Evolutionary conservation across 1,139 yeast genomes (phyloP).

Genomic region (Taphrina pruni): DNA sequence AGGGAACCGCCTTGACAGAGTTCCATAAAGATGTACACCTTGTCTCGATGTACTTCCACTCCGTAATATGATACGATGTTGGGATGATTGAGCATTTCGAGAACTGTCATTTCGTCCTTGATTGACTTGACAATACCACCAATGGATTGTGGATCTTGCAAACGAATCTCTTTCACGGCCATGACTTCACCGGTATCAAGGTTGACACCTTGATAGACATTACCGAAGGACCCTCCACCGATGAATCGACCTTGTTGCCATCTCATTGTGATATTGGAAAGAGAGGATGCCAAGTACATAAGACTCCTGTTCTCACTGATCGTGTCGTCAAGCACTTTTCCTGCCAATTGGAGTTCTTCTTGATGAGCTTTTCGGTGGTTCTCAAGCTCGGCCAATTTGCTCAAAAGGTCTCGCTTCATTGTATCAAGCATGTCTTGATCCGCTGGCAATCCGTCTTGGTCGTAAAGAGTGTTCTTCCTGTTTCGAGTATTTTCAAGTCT

Average conservation of each 20-base stretch:
- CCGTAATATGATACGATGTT: conserved; percentile 96
- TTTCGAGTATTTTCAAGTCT: conserved; percentile 55
- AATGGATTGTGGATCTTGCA: conserved; percentile 87
- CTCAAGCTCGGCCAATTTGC: conserved; percentile 66
- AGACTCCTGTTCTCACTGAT: conserved; percentile 88
- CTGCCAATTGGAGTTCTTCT: conserved; percentile 66
- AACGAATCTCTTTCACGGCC: conserved; percentile 94
- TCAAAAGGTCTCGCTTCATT: conserved; percentile 65
- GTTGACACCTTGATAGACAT: conserved; percentile 89
- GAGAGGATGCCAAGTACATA: conserved; percentile 83
- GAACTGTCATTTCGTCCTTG: conserved; percentile 93
- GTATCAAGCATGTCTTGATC: conserved; percentile 60
- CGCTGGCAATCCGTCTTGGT: conserved; percentile 30
- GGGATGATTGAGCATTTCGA: conserved; percentile 94
- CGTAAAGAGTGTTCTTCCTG: conserved; percentile 31
- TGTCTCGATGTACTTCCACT: conserved; percentile 94
- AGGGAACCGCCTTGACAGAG: conserved; percentile 96
- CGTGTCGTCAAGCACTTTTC: conserved; percentile 85
- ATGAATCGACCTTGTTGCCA: conserved; percentile 96
- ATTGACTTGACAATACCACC: conserved; percentile 85
- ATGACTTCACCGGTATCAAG: conserved; percentile 93
- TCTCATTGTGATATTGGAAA: conserved; percentile 87
- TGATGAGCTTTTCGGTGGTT: conserved; percentile 60
- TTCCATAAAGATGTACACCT: conserved; percentile 96
- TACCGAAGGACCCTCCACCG: conserved; percentile 97